Evolutionary conservation across 495 filamentous ascomycete species (phyloP).

Genomic region (Aspergillus cristatus): DNA sequence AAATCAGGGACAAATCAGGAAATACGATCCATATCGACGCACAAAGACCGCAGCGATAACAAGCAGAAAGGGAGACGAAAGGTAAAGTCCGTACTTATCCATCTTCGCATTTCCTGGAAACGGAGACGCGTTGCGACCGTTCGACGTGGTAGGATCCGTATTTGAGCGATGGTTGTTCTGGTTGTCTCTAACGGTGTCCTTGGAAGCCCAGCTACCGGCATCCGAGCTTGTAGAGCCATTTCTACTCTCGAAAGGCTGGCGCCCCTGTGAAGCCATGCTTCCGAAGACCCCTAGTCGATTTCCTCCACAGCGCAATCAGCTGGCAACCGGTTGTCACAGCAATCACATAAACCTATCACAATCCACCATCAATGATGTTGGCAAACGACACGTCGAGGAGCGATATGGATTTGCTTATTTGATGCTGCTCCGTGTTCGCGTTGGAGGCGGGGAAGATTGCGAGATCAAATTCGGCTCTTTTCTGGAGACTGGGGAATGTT

Average conservation of each 20-base stretch:
- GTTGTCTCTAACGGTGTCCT: constrained; percentile 35
- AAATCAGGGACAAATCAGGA: too few species aligned
- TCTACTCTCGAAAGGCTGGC: constrained; percentile 24
- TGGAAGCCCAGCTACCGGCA: constrained; percentile 32
- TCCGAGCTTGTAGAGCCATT: constrained; percentile 39
- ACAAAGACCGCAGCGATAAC: too few species aligned
- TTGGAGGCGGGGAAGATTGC: not conserved
- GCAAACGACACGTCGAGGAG: too few species aligned
- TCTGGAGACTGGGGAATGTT: not conserved
- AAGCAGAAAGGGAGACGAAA: not conserved
- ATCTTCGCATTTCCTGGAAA: constrained; percentile 22
- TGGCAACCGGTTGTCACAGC: constrained; percentile 4
- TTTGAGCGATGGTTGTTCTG: constrained; percentile 12
- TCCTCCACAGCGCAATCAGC: constrained; percentile 8
- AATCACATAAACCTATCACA: constrained; percentile 2
- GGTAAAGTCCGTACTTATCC: constrained; percentile 29
- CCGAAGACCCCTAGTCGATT: constrained; percentile 4
- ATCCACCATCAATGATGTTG: constrained; percentile 16
- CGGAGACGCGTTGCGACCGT: constrained; percentile 23
- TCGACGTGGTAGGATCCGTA: constrained; percentile 10
- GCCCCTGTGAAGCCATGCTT: constrained; percentile 29
- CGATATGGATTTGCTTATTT: too few species aligned
- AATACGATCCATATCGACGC: too few species aligned
- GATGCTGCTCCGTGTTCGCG: too few species aligned
- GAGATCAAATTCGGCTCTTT: not conserved